Evolutionary conservation across 139 green algal genomes (phyloP), one percentile per base, ranked within the genome.

Genomic region (Raphidocelis subcapitata): DNA sequence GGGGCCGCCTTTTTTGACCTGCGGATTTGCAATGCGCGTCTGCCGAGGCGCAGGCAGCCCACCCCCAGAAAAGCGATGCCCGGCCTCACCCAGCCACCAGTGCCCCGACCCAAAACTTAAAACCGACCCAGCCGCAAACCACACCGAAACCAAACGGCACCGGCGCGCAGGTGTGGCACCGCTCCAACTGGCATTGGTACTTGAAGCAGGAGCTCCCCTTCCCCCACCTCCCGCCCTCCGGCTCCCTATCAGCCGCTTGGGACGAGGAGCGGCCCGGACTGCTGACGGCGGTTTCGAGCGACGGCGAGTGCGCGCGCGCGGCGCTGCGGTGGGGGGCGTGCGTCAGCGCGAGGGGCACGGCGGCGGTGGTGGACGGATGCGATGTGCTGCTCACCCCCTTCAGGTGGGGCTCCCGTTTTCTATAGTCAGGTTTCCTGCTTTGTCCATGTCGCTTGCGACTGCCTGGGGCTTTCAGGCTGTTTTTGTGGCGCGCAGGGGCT

Each of bases 131-230:
- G n/a, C n/a, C n/a, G n/a, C n/a, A n/a, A n/a, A n/a, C n/a, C n/a
- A n/a, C n/a, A n/a, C n/a, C n/a, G n/a, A n/a, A n/a, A n/a, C n/a
- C n/a, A n/a, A n/a, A n/a, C n/a, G n/a, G n/a, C n/a, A n/a, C n/a
- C n/a, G n/a, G n/a, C 47, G 8, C 93, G 56, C 94, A 98, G 87
- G 47, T 98, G 26, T 99, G 94, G 94, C 85, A 88, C 64, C 87
- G 95, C 37, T 84, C 72, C 81, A 99, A 99, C 87, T 97, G 94
- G 89, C 92, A 97, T 63, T 99, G 95, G 95, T 95, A 98, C 78
- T 76, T 96, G 1, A 97, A 98, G 80, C 73, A 74, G 26, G 91
- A 97, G 84, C 65, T 76, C 32, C 61, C 67, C 1, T 89, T 79
- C 64, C 1, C 36, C 1, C 8, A 12, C 41, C 41, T 49, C 41